Conservation (phyloP, 805 yeast species). For the Candida bentonensis region DNA sequence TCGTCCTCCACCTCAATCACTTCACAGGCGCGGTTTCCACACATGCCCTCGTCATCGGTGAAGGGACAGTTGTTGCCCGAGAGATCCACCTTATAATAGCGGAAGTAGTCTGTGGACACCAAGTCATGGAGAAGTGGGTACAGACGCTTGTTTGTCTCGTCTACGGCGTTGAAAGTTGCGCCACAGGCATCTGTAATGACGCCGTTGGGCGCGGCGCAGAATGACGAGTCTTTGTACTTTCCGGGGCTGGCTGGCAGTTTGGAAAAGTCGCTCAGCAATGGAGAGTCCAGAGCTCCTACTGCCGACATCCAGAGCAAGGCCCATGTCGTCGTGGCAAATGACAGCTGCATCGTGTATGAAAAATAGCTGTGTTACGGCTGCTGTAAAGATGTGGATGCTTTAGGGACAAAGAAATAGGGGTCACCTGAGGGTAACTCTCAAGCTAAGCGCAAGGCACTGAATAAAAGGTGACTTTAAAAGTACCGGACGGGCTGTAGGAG, state of each 20-base stretch:
- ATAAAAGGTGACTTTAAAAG: no score
- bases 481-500: no score
- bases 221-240: neutral
- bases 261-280: neutral
- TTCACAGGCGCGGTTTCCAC: slow-evolving; percentile 81
- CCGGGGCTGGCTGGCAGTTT: neutral
- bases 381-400: no score
- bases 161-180: neutral
- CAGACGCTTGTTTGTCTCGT: neutral
- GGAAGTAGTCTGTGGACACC: slow-evolving; percentile 38
- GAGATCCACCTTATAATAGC: slow-evolving; percentile 73
- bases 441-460: no score
- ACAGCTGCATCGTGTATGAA: no score
- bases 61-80: slow-evolving; percentile 63
- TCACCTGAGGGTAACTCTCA: no score
- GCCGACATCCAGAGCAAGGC: no score
- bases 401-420: no score
- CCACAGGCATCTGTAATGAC: slow-evolving; percentile 1
- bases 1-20: slow-evolving; percentile 73
- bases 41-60: slow-evolving; percentile 64
- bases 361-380: no score
- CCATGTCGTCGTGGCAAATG: no score
- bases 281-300: no score
- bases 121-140: neutral
- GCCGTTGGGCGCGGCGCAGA: neutral